Evolutionary conservation across 2,329 filamentous ascomycete species (phyloP), one percentile per base, ranked within the genome.

Genomic region (Bisporella sp.): DNA sequence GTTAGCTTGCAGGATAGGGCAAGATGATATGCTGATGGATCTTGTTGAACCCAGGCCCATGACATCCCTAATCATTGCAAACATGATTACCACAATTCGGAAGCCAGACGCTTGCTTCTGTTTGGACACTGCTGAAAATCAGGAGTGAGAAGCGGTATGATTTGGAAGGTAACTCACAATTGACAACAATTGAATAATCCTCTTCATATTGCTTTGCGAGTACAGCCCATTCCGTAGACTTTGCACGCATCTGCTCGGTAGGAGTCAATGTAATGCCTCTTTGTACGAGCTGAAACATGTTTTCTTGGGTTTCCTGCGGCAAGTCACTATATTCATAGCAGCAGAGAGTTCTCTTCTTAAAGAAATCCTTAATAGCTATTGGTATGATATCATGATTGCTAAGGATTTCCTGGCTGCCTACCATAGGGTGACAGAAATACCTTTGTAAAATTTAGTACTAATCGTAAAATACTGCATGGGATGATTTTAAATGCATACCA

Each of bases 271-370:
- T 67, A 5, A 74, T 59, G 6, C 72, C 73, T 52, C 70, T 66
- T 47, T 76, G 72, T 0, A 75, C 73, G 11, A 73, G 62, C 5
- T 71, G 68, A 52, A 75, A 75, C 45, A 75, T 65, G 8, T 73
- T 73, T 49, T 75, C 72, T 53, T 75, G 72, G 47, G 73, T 71
- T 9, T 66, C 62, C 9, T 60, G 52, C 4, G 59, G 63, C 4
- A 76, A 57, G 21, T 69, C 60, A 5, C 60, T 54, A 54, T 71
- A 74, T 42, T 75, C 71, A 32, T 69, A 71, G 29, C 68, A 69
- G 5, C 72, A 65, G 40, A 76, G 67, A 4, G 68, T 64, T 45
- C 68, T 69, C 1, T 57, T 50, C 1, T 68, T 52, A 47, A 76
- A 75, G 12, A 66, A 53, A 12, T 63, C 57, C 48, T 68, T 69